Base-by-base conservation (phyloP, 805 yeast species). In the Nakazawaea ambrosiae region DNA sequence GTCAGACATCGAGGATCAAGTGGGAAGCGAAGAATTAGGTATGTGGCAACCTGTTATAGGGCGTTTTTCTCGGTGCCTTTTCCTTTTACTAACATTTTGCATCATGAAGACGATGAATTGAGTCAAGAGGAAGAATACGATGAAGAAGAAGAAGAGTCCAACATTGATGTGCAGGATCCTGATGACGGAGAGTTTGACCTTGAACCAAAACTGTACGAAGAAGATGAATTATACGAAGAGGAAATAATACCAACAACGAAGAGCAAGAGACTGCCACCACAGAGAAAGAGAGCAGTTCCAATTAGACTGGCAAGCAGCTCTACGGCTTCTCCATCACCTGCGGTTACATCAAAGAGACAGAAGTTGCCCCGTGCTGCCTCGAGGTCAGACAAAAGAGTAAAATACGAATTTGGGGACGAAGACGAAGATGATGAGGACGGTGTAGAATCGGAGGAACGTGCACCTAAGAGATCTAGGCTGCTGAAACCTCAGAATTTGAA, bases 201-300 rank as follows among this genome's bases (percentile, higher is more conserved):
- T 1, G 45, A 55, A 54, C 10, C 30, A 47, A 0, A 31, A 41
- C 7, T 27, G 27, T 7, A 46, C 54, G 25, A 45, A 1, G 33
- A 39, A 4, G 38, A 39, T 1, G 45, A 55, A 53, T 11, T 31
- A 47, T 0, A 31, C 40, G 8, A 29, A 27, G 8, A 46, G 54
- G 25, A 45, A 2, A 17, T 31, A 9, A 30, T 15, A 22, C 30
- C 34, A 6, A 18, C 26, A 17, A 31, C 5, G 25, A n/a, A 4
- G 14, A 32, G 24, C 24, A 36, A 42, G 4, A 49, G 70, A 29
- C 19, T 15, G 16, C 16, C 24, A 6, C 17, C 28, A 10, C 1
- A 10, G 6, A 9, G 26, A 12, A 14, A 22, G 27, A 29, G 8
- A 24, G 10, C 29, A 17, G n/a, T 33, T 10, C 16, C 38, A 16